These are phyloP conservation scores for Geum urbanum DNA, from an alignment of 306 rosid species.

Conservation along the genomic window DNA sequence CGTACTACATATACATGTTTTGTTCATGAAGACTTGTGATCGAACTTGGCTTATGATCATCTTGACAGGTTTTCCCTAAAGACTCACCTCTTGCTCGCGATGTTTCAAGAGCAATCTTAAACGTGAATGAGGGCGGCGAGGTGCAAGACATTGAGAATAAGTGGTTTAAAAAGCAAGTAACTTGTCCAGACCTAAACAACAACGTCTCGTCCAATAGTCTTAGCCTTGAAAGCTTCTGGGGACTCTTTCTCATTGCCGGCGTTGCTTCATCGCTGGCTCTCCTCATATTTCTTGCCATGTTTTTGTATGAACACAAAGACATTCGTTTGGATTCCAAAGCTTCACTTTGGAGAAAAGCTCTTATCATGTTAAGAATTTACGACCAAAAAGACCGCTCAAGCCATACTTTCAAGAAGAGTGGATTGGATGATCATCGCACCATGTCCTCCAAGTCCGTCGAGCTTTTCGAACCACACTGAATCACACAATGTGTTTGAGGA, in stretches of 20 bases:
- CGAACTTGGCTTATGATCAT: not conserved
- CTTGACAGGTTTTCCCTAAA: conserved; percentile 22
- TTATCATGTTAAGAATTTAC: conserved; percentile 23
- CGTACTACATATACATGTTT: not conserved
- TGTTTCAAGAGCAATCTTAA: conserved; percentile 22
- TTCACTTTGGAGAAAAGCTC: conserved; percentile 30
- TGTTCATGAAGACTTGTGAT: not conserved
- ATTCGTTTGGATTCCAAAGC: not conserved
- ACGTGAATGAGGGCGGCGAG: conserved; percentile 15
- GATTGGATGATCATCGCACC: not conserved
- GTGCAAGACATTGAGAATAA: conserved; percentile 16
- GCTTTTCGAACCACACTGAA: conserved; percentile 16
- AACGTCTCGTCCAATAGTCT: conserved; percentile 25
- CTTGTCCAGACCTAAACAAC: conserved; percentile 4
- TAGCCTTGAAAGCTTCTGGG: conserved; percentile 34
- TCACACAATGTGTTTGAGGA: not conserved
- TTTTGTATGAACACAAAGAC: conserved; percentile 10
- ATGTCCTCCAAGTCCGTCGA: conserved; percentile 8
- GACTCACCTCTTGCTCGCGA: conserved; percentile 29
- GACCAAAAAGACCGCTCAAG: conserved; percentile 29
- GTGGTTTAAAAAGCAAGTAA: conserved; percentile 13
- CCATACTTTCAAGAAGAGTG: conserved; percentile 41
- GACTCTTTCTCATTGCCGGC: conserved; percentile 32
- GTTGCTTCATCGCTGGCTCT: conserved; percentile 17
- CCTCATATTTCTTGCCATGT: conserved; percentile 12